Evolutionary conservation across 192 early-diverging fungal species (phyloP), one percentile per base, ranked within the genome.

Genomic region (Mortierella claussenii): DNA sequence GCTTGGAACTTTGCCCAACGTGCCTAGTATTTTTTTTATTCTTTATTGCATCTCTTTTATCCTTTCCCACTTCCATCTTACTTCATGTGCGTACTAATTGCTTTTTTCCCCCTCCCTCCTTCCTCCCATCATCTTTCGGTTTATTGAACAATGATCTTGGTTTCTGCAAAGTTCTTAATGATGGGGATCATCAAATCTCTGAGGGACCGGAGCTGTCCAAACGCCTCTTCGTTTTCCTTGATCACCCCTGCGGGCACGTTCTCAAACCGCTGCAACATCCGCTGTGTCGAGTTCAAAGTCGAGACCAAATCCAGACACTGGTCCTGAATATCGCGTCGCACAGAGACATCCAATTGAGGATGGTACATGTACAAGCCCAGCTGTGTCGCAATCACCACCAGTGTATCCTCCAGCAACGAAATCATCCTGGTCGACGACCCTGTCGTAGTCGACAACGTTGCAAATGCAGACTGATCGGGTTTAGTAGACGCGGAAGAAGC

Each of bases 191-290:
- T 67, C 8, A 13, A 47, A n/a, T 67, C 64, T 17, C 73, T 26
- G 34, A 76, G 17, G 4, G 64, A 55, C 46, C 57, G 51, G 37
- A 76, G 65, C 46, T 67, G 56, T 23, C 23, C 52, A 18, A 56
- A 43, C 7, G 63, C 64, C 45, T 67, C 73, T 21, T n/a, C 57
- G 15, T 28, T 46, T 1, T 67, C 64, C 58, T 55, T 76, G 37
- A 58, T 24, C 26, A 40, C 63, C 45, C 61, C 48, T 1, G 42
- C 46, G 0, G 63, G 73, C 11, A 76, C 73, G 46, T 76, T 76
- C 21, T 76, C 73, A 32, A 76, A 76, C 52, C 64, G 73, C 32
- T 67, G 73, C 34, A 76, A 36, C 64, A 76, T 76, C 46, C 65
- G 40, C 31, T 48, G 49, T 0, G 59, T 62, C 34, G 73, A 66